A percentile compares a stretch with the other conserved stretches of the same genome.
Evolutionary conservation across 495 filamentous ascomycete species (phyloP).

Genomic region (Tuber melanosporum): DNA sequence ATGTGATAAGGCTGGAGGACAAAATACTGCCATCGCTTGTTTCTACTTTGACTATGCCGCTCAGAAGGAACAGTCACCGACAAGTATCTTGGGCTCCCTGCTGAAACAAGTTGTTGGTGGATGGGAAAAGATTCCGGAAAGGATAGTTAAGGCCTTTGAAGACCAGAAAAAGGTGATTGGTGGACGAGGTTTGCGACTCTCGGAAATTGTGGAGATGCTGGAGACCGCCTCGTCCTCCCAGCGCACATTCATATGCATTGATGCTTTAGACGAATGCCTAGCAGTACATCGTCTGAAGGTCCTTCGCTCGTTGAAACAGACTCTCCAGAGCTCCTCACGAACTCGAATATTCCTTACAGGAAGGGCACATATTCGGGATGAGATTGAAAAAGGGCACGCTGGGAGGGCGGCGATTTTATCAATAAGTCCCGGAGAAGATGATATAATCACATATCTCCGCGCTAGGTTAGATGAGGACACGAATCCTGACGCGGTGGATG

Average conservation of each 20-base stretch:
- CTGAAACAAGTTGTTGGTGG: not conserved
- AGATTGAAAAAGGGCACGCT: not conserved
- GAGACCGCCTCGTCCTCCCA: not conserved
- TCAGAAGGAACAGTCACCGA: not conserved
- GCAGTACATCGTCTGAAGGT: not conserved
- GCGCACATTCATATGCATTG: conserved; percentile 1
- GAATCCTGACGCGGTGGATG: not conserved
- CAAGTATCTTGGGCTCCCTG: not conserved
- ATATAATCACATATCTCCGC: not conserved
- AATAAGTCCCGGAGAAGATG: not conserved
- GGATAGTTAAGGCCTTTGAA: not conserved
- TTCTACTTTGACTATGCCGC: not conserved
- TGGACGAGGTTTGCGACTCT: not conserved
- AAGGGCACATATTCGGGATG: not conserved
- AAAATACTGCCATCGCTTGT: not conserved
- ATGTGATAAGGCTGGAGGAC: not conserved
- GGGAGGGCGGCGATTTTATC: not conserved
- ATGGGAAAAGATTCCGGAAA: not conserved
- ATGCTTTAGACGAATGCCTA: not conserved
- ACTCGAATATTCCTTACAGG: not conserved
- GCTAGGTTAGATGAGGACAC: not conserved
- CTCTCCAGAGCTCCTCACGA: not conserved
- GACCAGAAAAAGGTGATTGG: not conserved
- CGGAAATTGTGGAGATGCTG: not conserved
- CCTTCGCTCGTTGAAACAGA: not conserved